These are phyloP conservation scores for Chrysoporthe puriensis DNA, from an alignment of 2,329 filamentous ascomycete genomes.

Conservation along the genomic window DNA sequence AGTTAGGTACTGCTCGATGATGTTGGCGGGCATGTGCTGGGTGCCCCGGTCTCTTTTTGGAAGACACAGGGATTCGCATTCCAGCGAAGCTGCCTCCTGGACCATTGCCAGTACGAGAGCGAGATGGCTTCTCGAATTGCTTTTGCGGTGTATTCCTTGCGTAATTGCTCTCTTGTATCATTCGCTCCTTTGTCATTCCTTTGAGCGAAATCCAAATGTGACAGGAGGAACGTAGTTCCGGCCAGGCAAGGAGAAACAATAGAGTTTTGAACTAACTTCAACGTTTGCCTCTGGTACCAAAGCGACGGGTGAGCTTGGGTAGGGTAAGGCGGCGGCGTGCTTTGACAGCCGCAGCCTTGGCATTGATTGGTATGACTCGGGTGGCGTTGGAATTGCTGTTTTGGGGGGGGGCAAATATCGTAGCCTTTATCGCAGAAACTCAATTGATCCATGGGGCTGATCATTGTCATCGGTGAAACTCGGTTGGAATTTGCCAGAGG, in stretches of 20 bases:
- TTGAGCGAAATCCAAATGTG: not conserved
- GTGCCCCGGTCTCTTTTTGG: not conserved
- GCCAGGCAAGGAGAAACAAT: not conserved
- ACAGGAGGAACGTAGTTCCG: not conserved
- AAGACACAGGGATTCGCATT: not conserved
- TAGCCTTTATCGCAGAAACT: not conserved
- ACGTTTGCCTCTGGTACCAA: not conserved
- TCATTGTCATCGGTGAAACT: not conserved
- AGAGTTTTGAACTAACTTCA: not conserved
- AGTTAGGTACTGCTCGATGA: too few relatives aligned
- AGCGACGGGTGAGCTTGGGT: not conserved
- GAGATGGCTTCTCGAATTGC: not conserved
- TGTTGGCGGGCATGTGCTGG: not conserved
- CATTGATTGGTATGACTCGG: not conserved
- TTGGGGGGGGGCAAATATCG: not conserved
- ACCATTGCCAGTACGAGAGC: not conserved
- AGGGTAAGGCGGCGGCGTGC: not conserved
- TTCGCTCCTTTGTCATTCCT: not conserved
- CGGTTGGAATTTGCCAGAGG: not conserved
- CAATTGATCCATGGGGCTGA: not conserved
- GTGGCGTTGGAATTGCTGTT: not conserved
- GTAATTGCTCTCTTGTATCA: not conserved
- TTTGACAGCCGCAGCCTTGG: conserved; percentile 5
- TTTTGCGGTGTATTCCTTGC: not conserved
- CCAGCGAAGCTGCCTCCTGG: not conserved